Conservation (phyloP, 2,329 filamentous ascomycete genomes). For the Dendrostoma leiphaemia region DNA sequence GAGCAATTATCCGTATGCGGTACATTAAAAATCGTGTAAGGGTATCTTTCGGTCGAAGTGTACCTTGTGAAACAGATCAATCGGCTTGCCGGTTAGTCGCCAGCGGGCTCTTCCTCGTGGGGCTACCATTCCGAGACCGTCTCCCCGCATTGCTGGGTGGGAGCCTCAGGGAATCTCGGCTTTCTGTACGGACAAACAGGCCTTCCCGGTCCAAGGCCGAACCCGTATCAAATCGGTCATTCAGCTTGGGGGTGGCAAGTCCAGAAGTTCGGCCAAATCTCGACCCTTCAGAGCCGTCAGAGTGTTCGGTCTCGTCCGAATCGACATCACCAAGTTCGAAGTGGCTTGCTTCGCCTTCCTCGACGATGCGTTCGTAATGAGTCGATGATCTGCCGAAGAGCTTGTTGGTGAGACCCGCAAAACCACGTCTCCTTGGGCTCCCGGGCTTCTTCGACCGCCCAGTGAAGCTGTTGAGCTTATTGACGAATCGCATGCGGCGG, state of each 20-base stretch:
- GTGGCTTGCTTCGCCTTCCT: conserved; percentile 71
- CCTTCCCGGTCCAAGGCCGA: conserved; percentile 65
- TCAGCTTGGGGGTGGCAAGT: conserved; percentile 64
- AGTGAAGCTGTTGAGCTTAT: conserved; percentile 46
- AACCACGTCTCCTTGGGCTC: conserved; percentile 46
- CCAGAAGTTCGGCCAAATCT: conserved; percentile 62
- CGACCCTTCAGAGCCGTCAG: conserved; percentile 58
- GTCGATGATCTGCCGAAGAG: conserved; percentile 59
- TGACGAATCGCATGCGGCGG: conserved; percentile 61
- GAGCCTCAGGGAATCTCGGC: conserved; percentile 68
- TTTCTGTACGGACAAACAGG: conserved; percentile 79
- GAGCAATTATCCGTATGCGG: conserved; percentile 4
- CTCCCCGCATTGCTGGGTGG: conserved; percentile 54
- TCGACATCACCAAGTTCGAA: conserved; percentile 75
- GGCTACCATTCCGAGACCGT: conserved; percentile 49
- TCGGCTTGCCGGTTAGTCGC: conserved; percentile 46
- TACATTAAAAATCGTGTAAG: conserved; percentile 8
- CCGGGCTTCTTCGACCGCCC: conserved; percentile 40
- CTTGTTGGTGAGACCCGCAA: conserved; percentile 55
- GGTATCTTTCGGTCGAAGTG: too few relatives aligned
- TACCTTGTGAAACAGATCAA: conserved; percentile 22
- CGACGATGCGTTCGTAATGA: conserved; percentile 80
- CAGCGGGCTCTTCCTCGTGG: conserved; percentile 59
- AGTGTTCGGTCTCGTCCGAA: conserved; percentile 62
- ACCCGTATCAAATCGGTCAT: conserved; percentile 47